These are phyloP conservation scores for Mycena capillaripes DNA, from an alignment of 768 basidiomycete genomes.

Conservation along the genomic window DNA sequence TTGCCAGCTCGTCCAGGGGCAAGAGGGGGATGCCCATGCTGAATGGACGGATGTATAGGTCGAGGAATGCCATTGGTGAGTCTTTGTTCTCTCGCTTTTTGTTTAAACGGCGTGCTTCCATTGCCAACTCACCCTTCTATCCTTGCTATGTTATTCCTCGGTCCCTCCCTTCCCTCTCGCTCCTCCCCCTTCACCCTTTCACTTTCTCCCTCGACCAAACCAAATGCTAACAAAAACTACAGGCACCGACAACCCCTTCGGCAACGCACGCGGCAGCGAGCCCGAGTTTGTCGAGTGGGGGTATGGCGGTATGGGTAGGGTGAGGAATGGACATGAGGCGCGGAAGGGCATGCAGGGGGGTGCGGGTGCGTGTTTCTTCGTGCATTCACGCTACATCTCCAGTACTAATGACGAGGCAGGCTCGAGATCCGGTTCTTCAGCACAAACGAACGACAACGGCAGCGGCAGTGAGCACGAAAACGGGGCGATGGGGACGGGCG, in stretches of 20 bases:
- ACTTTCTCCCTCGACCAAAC: no score
- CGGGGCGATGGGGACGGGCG: conserved; percentile 46
- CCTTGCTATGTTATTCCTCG: no score
- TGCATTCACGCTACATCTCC: no score
- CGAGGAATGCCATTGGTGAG: conserved; percentile 43
- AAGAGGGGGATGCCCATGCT: conserved; percentile 74
- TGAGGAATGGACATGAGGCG: conserved; percentile 57
- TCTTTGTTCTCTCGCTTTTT: neutral
- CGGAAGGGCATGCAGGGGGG: conserved; percentile 52
- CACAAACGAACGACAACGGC: conserved; percentile 12
- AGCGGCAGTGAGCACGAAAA: conserved; percentile 25
- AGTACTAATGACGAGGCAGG: no score
- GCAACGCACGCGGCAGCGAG: conserved; percentile 73
- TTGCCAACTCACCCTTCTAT: no score
- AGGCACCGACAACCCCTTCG: conserved; percentile 68
- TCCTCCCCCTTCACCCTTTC: no score
- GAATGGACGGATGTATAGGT: conserved; percentile 90
- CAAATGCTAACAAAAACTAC: neutral
- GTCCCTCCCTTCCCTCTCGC: no score
- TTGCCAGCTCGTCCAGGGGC: conserved; percentile 23
- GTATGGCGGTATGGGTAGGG: conserved; percentile 86
- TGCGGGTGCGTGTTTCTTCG: conserved; percentile 34
- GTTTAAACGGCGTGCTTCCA: neutral
- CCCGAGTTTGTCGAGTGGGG: conserved; percentile 96
- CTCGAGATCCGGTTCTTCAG: neutral